These are phyloP conservation scores for Mercurialis annua DNA, from an alignment of 345 rosid genomes.

Conservation along the genomic window DNA sequence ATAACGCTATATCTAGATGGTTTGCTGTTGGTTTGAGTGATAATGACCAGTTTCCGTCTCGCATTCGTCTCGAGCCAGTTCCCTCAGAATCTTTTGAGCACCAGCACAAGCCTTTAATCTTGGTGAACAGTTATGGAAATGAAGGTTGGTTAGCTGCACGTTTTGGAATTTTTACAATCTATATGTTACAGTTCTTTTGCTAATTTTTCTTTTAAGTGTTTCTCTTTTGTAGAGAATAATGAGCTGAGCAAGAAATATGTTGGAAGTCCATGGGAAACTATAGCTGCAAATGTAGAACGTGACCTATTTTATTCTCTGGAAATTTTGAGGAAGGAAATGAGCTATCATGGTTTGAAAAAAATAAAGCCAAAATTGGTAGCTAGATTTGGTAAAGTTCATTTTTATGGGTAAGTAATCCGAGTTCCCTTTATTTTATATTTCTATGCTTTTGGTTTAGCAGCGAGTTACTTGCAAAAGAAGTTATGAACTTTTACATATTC, in stretches of 20 bases:
- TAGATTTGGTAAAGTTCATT: constrained; percentile 51
- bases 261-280: constrained; percentile 34
- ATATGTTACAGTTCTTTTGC: neutral
- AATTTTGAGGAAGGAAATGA: constrained; percentile 25
- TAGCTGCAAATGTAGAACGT: constrained; percentile 46
- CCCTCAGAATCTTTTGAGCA: constrained; percentile 30
- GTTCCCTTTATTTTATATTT: no score
- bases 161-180: constrained; percentile 4
- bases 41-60: constrained; percentile 31
- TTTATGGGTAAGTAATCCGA: constrained; percentile 37
- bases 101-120: constrained; percentile 27
- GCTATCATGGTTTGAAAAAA: no score
- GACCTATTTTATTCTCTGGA: constrained; percentile 43
- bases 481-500: no score
- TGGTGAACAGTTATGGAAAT: constrained; percentile 28
- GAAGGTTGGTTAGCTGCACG: constrained; percentile 26
- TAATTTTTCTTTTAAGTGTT: constrained; percentile 7
- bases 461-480: no score
- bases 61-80: constrained; percentile 31
- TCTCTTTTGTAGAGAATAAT: constrained; percentile 14
- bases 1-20: constrained; percentile 39
- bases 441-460: no score
- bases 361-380: constrained; percentile 46
- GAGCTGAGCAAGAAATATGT: constrained; percentile 12
- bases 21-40: constrained; percentile 44